These are phyloP conservation scores for Populus simonii DNA, from an alignment of 345 rosid genomes.

Conservation along the genomic window DNA sequence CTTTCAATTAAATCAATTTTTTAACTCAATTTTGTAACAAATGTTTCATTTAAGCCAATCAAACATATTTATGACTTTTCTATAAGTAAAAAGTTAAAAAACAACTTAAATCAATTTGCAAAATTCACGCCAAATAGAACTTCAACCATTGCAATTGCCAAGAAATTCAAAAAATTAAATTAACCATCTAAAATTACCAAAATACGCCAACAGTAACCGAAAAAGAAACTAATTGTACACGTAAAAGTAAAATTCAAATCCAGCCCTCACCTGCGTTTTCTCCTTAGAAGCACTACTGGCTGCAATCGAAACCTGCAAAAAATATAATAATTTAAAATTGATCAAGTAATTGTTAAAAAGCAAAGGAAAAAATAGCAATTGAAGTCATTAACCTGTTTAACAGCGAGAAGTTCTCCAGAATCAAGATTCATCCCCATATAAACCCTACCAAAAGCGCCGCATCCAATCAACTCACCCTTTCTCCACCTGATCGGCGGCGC, in stretches of 20 bases:
- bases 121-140: too few relatives aligned
- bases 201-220: not conserved
- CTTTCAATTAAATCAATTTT: too few relatives aligned
- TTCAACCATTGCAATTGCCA: not conserved
- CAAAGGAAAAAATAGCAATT: not conserved
- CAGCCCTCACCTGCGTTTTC: conserved; percentile 54
- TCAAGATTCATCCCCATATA: conserved; percentile 40
- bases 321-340: not conserved
- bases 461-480: conserved; percentile 35
- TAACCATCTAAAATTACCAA: not conserved
- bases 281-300: conserved; percentile 63
- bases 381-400: conserved; percentile 25
- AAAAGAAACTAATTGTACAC: not conserved
- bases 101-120: too few relatives aligned
- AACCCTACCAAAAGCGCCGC: conserved; percentile 34
- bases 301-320: conserved; percentile 55
- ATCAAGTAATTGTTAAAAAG: not conserved
- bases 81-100: too few relatives aligned
- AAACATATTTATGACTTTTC: too few relatives aligned
- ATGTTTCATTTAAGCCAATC: too few relatives aligned
- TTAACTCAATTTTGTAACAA: too few relatives aligned
- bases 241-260: not conserved
- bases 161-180: not conserved
- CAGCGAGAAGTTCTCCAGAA: conserved; percentile 38
- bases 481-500: conserved; percentile 32